Conservation (phyloP, 2,329 filamentous ascomycete species). For the Colletotrichum phormii region DNA sequence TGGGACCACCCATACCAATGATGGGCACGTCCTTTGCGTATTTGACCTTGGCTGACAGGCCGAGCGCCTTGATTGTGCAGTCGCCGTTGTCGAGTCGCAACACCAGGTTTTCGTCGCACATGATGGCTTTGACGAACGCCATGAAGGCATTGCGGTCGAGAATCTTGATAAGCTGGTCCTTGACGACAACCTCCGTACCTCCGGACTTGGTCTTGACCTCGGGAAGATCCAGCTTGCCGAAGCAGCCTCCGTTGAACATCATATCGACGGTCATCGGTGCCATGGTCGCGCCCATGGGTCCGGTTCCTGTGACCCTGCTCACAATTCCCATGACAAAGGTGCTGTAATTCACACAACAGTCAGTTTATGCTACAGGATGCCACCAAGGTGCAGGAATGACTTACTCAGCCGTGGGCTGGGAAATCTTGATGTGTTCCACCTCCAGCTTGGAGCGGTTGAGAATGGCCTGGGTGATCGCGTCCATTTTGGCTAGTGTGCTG, state of each 20-base stretch:
- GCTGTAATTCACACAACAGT: constrained; percentile 38
- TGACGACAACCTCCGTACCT: constrained; percentile 42
- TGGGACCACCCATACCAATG: constrained; percentile 42
- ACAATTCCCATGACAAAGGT: constrained; percentile 46
- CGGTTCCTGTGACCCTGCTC: constrained; percentile 45
- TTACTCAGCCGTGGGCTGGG: constrained; percentile 45
- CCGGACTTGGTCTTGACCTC: constrained; percentile 43
- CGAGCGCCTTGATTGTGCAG: constrained; percentile 43
- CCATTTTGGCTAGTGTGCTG: constrained; percentile 37
- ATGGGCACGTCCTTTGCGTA: constrained; percentile 45
- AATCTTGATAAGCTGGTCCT: constrained; percentile 45
- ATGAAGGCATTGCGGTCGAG: constrained; percentile 43
- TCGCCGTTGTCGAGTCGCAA: constrained; percentile 45
- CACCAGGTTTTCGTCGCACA: constrained; percentile 42
- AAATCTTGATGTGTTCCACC: constrained; percentile 45
- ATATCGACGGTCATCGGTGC: constrained; percentile 44
- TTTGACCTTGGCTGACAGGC: constrained; percentile 39
- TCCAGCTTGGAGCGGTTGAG: constrained; percentile 44
- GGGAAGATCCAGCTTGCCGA: constrained; percentile 47
- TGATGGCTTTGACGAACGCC: constrained; percentile 46
- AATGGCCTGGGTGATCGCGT: constrained; percentile 44
- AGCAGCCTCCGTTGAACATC: constrained; percentile 43
- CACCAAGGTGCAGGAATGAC: constrained; percentile 18
- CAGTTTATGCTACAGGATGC: not conserved
- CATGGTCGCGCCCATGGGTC: constrained; percentile 45